These are phyloP conservation scores for Thalassiosira gravida DNA, from an alignment of 352 stramenopile species.

Conservation along the genomic window DNA sequence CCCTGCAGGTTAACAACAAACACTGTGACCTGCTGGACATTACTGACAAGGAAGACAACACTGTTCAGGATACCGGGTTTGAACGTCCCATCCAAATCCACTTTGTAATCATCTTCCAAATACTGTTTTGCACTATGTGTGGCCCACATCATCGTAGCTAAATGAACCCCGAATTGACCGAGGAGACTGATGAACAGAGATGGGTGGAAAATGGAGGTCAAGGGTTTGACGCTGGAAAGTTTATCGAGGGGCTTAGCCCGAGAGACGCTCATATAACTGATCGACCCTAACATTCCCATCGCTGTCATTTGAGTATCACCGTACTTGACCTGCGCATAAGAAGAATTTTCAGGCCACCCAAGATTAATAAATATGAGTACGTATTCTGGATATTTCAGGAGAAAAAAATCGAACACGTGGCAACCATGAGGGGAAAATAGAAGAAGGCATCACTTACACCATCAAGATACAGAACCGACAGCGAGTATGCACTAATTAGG, in stretches of 20 bases:
- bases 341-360: no score
- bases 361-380: no score
- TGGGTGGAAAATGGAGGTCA: constrained; percentile 98
- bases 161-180: constrained; percentile 95
- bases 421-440: not conserved
- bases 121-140: constrained; percentile 82
- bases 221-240: constrained; percentile 92
- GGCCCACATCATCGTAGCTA: constrained; percentile 92
- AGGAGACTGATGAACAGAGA: constrained; percentile 96
- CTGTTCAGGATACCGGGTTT: constrained; percentile 92
- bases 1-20: constrained; percentile 99
- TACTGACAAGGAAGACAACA: constrained; percentile 94
- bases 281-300: constrained; percentile 87
- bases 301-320: constrained; percentile 93
- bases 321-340: constrained; percentile 94
- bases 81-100: constrained; percentile 82
- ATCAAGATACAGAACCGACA: constrained; percentile 99
- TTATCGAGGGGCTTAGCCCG: constrained; percentile 94
- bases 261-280: constrained; percentile 90
- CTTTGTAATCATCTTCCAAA: constrained; percentile 86
- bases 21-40: constrained; percentile 91
- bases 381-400: no score
- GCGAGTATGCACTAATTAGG: constrained; percentile 92
- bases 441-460: constrained; percentile 80
- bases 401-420: no score